Evolutionary conservation across 106 monocot species (phyloP).

Genomic region (Dioscorea zingiberensis): DNA sequence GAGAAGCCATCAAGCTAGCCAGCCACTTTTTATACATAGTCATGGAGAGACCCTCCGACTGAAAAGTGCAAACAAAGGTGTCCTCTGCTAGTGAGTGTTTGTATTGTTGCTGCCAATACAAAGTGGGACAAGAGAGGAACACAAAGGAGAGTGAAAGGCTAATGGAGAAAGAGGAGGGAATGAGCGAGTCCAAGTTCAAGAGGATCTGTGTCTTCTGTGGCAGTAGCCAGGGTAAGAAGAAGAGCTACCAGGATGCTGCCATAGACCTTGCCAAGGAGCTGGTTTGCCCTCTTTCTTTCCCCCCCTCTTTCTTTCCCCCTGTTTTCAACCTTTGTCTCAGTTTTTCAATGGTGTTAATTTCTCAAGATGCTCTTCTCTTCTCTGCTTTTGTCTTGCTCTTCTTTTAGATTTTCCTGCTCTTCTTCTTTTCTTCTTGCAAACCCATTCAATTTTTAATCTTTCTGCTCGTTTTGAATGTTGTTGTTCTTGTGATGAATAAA

Average conservation of each 20-base stretch:
- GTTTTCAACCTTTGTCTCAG: neutral
- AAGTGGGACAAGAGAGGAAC: constrained; percentile 3
- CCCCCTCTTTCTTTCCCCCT: neutral
- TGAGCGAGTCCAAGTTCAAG: constrained; percentile 44
- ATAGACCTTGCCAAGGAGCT: constrained; percentile 64
- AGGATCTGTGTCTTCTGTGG: constrained; percentile 89
- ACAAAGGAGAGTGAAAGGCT: constrained; percentile 17
- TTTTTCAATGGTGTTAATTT: too few relatives aligned
- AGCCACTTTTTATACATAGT: too few relatives aligned
- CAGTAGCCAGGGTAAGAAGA: constrained; percentile 82
- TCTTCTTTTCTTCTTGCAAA: too few relatives aligned
- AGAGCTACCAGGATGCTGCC: constrained; percentile 79
- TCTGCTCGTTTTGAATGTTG: too few relatives aligned
- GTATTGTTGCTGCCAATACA: too few relatives aligned
- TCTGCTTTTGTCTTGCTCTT: neutral
- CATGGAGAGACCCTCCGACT: too few relatives aligned
- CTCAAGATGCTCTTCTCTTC: too few relatives aligned
- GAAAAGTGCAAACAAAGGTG: neutral
- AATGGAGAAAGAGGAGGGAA: neutral
- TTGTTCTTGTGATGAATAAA: too few relatives aligned
- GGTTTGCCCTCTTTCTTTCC: constrained; percentile 11
- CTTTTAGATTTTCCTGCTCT: too few relatives aligned
- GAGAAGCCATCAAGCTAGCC: neutral
- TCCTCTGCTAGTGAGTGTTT: too few relatives aligned
- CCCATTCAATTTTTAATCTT: too few relatives aligned